Evolutionary conservation across 805 yeast species (phyloP).

Genomic region (Citeromyces matritensis): DNA sequence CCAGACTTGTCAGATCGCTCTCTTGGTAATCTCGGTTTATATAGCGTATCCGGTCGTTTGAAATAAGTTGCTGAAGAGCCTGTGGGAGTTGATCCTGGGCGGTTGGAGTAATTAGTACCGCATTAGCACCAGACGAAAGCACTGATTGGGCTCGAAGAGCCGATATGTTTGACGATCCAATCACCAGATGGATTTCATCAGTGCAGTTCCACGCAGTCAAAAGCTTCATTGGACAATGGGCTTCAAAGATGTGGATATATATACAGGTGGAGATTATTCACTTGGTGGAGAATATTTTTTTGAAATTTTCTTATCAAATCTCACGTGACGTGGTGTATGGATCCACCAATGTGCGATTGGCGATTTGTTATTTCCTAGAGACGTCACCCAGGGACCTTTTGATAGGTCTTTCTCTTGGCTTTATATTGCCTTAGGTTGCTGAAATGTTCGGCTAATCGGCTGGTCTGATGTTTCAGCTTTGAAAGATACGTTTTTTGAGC

Average conservation of each 20-base stretch:
- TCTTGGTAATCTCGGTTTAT: slow-evolving; percentile 19
- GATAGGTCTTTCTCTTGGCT: no score
- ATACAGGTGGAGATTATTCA: no score
- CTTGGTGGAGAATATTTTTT: neutral
- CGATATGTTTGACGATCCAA: slow-evolving; percentile 35
- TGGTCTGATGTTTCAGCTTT: no score
- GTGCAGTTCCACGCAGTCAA: slow-evolving; percentile 27
- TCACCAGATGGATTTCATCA: slow-evolving; percentile 39
- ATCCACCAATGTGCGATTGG: no score
- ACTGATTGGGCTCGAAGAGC: slow-evolving; percentile 30
- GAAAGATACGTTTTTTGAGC: no score
- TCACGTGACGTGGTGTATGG: slow-evolving; percentile 1
- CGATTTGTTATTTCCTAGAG: no score
- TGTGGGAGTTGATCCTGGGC: slow-evolving; percentile 11
- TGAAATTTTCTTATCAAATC: neutral
- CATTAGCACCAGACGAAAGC: slow-evolving; percentile 38
- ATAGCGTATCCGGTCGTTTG: slow-evolving; percentile 12
- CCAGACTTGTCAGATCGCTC: slow-evolving; percentile 34
- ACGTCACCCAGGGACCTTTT: no score
- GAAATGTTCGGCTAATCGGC: no score
- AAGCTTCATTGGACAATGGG: no score
- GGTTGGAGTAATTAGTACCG: slow-evolving; percentile 30
- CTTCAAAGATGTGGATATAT: neutral
- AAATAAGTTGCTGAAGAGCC: slow-evolving; percentile 11
- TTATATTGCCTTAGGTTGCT: no score